phyloP scores from a whole-genome alignment of 1,284 basidiomycete genomes.

The Serendipita sp. region DNA sequence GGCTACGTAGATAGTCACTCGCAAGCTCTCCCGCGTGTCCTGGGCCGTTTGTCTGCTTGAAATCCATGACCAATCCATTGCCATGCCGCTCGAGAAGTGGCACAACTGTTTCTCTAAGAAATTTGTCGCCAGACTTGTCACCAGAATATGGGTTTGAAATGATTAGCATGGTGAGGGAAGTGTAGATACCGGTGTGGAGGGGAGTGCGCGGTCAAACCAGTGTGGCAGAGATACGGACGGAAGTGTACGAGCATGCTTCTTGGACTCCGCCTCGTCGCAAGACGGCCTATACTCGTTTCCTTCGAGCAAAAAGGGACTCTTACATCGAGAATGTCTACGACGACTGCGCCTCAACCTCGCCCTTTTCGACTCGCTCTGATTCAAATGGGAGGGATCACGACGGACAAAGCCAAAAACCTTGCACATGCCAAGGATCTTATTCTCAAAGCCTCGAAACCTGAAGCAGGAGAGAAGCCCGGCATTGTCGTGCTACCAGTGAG shows the following conservation, averaged over 20 bases:
- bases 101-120: constrained; percentile 46
- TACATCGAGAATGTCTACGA: no score
- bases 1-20: constrained; percentile 22
- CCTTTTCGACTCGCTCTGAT: constrained; percentile 76
- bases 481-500: constrained; percentile 79
- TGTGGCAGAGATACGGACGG: neutral
- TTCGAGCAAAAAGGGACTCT: no score
- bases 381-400: constrained; percentile 60
- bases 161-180: constrained; percentile 13
- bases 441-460: constrained; percentile 43
- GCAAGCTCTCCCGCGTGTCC: constrained; percentile 49
- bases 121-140: constrained; percentile 25
- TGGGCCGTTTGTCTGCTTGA: constrained; percentile 36
- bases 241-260: neutral
- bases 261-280: neutral
- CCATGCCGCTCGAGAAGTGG: constrained; percentile 40
- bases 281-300: neutral
- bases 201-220: neutral
- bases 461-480: constrained; percentile 44
- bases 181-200: neutral
- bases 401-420: constrained; percentile 63
- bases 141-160: constrained; percentile 36
- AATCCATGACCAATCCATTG: constrained; percentile 22
- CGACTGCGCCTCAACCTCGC: neutral
- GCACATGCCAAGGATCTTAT: constrained; percentile 70